Conservation (phyloP, 140 eudicot species). For the Senecio squalidus region DNA sequence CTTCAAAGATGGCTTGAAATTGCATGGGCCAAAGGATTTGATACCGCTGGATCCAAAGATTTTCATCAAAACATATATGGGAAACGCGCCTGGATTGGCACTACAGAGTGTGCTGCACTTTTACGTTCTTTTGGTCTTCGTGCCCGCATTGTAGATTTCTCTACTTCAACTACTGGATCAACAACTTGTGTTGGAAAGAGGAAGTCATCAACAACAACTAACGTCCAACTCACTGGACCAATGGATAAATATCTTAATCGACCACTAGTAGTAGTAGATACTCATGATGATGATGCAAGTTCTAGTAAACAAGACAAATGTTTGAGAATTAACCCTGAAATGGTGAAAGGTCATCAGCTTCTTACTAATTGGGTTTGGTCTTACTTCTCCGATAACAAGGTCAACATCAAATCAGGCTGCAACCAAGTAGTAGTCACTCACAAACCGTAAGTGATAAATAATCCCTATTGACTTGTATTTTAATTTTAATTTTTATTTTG, state of each 20-base stretch:
- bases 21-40: slow-evolving; percentile 89
- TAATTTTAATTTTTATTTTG: not conserved
- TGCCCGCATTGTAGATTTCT: slow-evolving; percentile 80
- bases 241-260: slow-evolving; percentile 61
- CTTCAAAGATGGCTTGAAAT: slow-evolving; percentile 90
- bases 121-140: slow-evolving; percentile 83
- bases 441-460: slow-evolving; percentile 51
- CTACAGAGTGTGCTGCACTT: slow-evolving; percentile 90
- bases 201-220: slow-evolving; percentile 4
- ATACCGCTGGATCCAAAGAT: slow-evolving; percentile 52
- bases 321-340: slow-evolving; percentile 10
- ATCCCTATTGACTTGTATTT: not conserved
- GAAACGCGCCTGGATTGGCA: slow-evolving; percentile 74
- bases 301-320: slow-evolving; percentile 23
- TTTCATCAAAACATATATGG: slow-evolving; percentile 54
- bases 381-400: slow-evolving; percentile 55
- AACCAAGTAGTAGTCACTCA: slow-evolving; percentile 46
- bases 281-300: slow-evolving; percentile 8
- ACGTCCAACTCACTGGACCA: slow-evolving; percentile 51
- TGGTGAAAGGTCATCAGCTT: slow-evolving; percentile 45
- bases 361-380: slow-evolving; percentile 85
- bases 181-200: slow-evolving; percentile 7
- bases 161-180: slow-evolving; percentile 17
- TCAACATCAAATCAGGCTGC: slow-evolving; percentile 18
- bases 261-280: too few relatives aligned